phyloP scores from a whole-genome alignment of 1,284 basidiomycete species.

The Rhodotorula sp. region DNA sequence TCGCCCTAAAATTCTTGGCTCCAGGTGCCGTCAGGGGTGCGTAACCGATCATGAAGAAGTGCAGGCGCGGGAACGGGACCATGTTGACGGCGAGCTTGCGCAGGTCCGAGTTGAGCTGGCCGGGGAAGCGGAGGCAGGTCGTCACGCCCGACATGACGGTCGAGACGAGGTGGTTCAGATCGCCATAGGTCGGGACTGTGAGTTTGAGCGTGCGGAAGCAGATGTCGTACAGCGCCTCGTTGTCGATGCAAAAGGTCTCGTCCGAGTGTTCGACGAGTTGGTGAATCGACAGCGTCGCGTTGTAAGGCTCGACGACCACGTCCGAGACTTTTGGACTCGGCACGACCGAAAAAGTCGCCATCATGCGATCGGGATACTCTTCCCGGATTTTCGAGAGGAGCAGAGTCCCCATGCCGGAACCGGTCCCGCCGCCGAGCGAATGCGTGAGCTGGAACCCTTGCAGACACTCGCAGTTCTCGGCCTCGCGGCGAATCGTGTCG shows the following conservation, averaged over 20 bases:
- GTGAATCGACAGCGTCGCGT: conserved; percentile 61
- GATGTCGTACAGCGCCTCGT: conserved; percentile 97
- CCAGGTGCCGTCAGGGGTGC: conserved; percentile 56
- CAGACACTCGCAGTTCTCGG: conserved; percentile 59
- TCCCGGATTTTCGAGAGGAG: conserved; percentile 61
- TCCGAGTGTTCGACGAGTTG: conserved; percentile 64
- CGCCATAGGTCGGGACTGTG: conserved; percentile 87
- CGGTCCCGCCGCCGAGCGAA: conserved; percentile 62
- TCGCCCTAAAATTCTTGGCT: conserved; percentile 47
- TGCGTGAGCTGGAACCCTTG: conserved; percentile 63
- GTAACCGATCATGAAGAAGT: conserved; percentile 99
- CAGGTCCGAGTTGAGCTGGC: conserved; percentile 93
- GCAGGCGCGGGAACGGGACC: conserved; percentile 65
- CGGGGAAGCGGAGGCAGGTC: conserved; percentile 94
- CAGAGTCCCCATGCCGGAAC: conserved; percentile 62
- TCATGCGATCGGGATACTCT: conserved; percentile 64
- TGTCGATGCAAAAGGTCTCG: conserved; percentile 72
- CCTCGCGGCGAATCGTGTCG: conserved; percentile 62
- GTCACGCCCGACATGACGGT: conserved; percentile 98
- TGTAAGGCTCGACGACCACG: conserved; percentile 61
- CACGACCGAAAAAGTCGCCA: conserved; percentile 63
- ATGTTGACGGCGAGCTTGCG: conserved; percentile 96
- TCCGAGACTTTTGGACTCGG: conserved; percentile 58
- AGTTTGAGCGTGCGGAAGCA: conserved; percentile 96
- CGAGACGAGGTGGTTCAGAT: conserved; percentile 95